Evolutionary conservation across 176 grass and related monocot genomes (phyloP), one percentile per base, ranked within the genome.

Genomic region (Triticum urartu): DNA sequence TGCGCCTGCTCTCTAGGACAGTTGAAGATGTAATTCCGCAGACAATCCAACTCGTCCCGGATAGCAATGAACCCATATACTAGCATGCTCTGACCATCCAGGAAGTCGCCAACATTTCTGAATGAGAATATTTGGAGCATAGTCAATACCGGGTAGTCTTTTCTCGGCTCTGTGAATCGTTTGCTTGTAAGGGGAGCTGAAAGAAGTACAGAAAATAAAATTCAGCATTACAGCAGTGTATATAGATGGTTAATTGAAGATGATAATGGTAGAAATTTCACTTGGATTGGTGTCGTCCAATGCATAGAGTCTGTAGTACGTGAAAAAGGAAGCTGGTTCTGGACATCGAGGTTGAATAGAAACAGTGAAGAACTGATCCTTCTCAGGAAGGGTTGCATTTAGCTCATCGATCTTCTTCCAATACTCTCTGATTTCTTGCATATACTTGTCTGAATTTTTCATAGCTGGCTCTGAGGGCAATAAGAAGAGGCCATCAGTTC

Each of bases 121-220:
- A 72, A 21, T 72, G 36, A 72, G n/a, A 72, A 72, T 72, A 72
- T 72, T 4, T 72, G 69, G 68, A 72, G 38, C 69, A 72, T 72
- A 43, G 10, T 42, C 10, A 43, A 43, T 24, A 25, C 21, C 11
- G 38, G 11, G 12, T 72, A 25, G 4, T 72, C 69, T 3, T 2
- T 72, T 7, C 2, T 43, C 6, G 36, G 33, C 21, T 72, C 38
- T 7, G 69, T 72, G 69, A 72, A 72, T 1, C n/a, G 5, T 43
- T 72, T 72, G 69, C 69, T 72, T 72, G 21, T 72, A 0, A 24
- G 21, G 21, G 38, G 69, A 7, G 69, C 69, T 72, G 18, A 38
- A 72, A 43, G 9, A 72, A 72, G 30, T 15, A 34, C 28, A 36
- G 3, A 1, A 35, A 11, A 68, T 9, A 10, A 36, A 72, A 6